Percentiles rank a stretch among this genome's conserved stretches.
phyloP scores from a whole-genome alignment of 2,329 filamentous ascomycete species.

The Talaromyces sp. region DNA sequence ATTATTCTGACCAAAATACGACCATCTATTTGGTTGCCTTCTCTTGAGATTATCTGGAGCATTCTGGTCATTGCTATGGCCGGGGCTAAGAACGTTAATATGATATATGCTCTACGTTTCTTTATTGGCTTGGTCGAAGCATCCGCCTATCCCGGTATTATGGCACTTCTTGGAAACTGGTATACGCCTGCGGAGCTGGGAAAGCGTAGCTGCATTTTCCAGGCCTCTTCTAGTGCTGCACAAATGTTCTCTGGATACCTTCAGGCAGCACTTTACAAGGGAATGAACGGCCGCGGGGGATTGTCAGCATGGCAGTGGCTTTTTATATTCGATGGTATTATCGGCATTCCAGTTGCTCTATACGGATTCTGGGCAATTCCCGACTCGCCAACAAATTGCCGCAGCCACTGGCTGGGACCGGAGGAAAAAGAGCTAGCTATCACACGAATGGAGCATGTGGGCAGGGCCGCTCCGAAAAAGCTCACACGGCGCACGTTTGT shows the following conservation, averaged over 20 bases:
- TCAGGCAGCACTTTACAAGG: conserved; percentile 46
- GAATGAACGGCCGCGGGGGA: conserved; percentile 44
- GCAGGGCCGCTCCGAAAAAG: conserved; percentile 2
- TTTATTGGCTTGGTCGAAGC: conserved; percentile 16
- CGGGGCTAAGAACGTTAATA: conserved; percentile 24
- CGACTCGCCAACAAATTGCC: conserved; percentile 25
- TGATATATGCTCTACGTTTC: conserved; percentile 17
- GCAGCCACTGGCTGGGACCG: not conserved
- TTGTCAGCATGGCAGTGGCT: conserved; percentile 48
- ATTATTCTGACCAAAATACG: conserved; percentile 33
- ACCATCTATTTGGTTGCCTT: conserved; percentile 37
- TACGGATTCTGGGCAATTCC: conserved; percentile 35
- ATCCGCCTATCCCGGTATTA: conserved; percentile 13
- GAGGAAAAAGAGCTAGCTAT: not conserved
- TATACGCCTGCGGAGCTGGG: conserved; percentile 13
- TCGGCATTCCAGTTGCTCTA: conserved; percentile 40
- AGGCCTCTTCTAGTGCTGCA: conserved; percentile 11
- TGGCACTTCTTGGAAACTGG: conserved; percentile 17
- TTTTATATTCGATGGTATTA: conserved; percentile 51
- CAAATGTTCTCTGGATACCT: conserved; percentile 50
- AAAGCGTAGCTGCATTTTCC: conserved; percentile 14
- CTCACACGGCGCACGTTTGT: conserved; percentile 7
- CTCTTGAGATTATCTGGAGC: conserved; percentile 22
- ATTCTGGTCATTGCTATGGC: conserved; percentile 39
- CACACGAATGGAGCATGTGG: conserved; percentile 8